A percentile compares a stretch with the other conserved stretches of the same genome.
Evolutionary conservation across 2,329 filamentous ascomycete species (phyloP).

Genomic region (Salinomyces thailandicus): DNA sequence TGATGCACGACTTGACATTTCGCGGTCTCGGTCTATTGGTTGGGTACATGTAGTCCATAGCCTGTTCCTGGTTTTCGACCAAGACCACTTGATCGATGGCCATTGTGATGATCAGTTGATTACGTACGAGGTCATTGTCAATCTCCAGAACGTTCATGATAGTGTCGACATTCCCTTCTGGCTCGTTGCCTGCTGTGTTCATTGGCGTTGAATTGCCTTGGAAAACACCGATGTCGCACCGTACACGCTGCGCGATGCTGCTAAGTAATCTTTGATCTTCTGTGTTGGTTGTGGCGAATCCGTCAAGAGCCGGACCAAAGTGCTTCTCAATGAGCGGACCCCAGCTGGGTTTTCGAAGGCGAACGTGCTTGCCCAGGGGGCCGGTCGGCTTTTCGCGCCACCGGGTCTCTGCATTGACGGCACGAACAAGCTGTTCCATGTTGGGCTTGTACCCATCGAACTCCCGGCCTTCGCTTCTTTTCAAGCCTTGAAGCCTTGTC

Average conservation of each 20-base stretch:
- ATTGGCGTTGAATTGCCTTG: conserved; percentile 51
- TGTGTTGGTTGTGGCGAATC: conserved; percentile 73
- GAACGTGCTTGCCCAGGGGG: conserved; percentile 69
- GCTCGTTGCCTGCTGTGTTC: conserved; percentile 59
- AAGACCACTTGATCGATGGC: conserved; percentile 76
- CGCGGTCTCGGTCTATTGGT: conserved; percentile 37
- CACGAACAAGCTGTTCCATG: conserved; percentile 53
- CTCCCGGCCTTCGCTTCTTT: conserved; percentile 47
- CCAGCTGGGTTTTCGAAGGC: conserved; percentile 61
- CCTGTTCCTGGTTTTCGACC: conserved; percentile 57
- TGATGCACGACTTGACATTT: conserved; percentile 48
- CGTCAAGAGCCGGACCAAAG: conserved; percentile 58
- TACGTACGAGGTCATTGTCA: conserved; percentile 65
- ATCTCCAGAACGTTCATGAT: conserved; percentile 70
- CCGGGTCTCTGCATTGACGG: conserved; percentile 57
- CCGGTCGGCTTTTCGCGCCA: conserved; percentile 70
- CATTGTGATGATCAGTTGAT: conserved; percentile 73
- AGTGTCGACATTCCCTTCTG: conserved; percentile 56
- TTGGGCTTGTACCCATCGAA: conserved; percentile 53
- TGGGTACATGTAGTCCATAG: conserved; percentile 57
- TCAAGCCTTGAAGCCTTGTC: conserved; percentile 41
- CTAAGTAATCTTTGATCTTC: conserved; percentile 61
- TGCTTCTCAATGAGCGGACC: conserved; percentile 67
- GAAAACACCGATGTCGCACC: conserved; percentile 46
- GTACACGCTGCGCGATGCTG: conserved; percentile 50